phyloP scores from a whole-genome alignment of 768 basidiomycete genomes.

The Naganishia friedmannii region DNA sequence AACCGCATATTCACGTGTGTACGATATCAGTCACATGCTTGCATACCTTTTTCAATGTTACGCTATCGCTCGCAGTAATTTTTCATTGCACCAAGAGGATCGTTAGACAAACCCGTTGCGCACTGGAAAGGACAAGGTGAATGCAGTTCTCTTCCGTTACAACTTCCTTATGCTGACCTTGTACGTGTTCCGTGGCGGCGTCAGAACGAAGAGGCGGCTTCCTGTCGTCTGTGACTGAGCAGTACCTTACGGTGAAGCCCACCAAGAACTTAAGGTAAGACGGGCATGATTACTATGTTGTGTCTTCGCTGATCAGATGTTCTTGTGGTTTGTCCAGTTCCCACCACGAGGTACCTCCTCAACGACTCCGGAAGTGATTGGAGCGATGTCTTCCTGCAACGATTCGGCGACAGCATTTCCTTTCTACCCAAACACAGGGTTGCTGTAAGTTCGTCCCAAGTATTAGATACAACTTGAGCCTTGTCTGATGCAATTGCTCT shows the following conservation, averaged over 20 bases:
- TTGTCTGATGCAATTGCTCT: background rate
- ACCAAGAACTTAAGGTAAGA: conserved; percentile 81
- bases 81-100: conserved; percentile 71
- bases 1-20: conserved; percentile 66
- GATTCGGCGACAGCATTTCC: conserved; percentile 63
- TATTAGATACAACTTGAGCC: conserved; percentile 12
- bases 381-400: conserved; percentile 92
- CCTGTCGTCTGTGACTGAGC: conserved; percentile 83
- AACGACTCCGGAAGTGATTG: conserved; percentile 89
- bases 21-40: background rate
- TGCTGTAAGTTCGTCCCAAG: conserved; percentile 57
- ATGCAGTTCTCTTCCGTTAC: no score
- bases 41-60: background rate
- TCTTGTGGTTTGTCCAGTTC: conserved; percentile 59
- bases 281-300: background rate
- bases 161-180: background rate
- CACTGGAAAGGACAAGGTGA: conserved; percentile 81
- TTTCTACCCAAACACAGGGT: conserved; percentile 64
- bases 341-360: conserved; percentile 91
- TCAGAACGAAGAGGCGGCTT: conserved; percentile 93
- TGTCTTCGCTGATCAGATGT: background rate
- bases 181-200: background rate
- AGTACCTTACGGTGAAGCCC: conserved; percentile 90
- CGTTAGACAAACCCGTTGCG: conserved; percentile 68
- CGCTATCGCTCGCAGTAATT: conserved; percentile 58